These are phyloP conservation scores for Pyrus hybrid DNA, from an alignment of 331 rosid genomes.

Conservation along the genomic window DNA sequence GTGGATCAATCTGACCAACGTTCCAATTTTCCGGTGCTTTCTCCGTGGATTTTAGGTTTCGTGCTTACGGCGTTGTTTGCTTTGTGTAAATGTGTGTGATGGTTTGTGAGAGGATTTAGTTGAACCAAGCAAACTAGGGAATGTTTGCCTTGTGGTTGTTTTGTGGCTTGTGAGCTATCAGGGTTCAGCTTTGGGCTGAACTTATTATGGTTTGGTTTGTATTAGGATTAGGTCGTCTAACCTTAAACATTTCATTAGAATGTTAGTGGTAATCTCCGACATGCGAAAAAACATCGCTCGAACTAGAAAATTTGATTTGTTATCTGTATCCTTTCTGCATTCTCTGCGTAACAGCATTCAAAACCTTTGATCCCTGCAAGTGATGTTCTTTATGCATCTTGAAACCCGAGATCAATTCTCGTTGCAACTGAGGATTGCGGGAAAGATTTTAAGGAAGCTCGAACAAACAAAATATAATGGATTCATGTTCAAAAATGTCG, in stretches of 20 bases:
- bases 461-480: no score
- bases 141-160: slow-evolving; percentile 23
- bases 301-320: neutral
- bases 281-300: neutral
- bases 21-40: neutral
- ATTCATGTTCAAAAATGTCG: no score
- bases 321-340: neutral
- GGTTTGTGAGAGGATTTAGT: slow-evolving; percentile 6
- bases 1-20: slow-evolving; percentile 9
- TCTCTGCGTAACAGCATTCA: neutral
- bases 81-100: slow-evolving; percentile 37
- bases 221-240: slow-evolving; percentile 24
- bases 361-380: neutral
- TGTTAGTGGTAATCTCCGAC: neutral
- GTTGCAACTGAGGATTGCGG: no score
- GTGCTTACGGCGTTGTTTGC: slow-evolving; percentile 20
- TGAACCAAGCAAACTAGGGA: slow-evolving; percentile 20
- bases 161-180: slow-evolving; percentile 9
- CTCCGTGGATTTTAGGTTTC: slow-evolving; percentile 13
- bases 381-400: no score
- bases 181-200: slow-evolving; percentile 81
- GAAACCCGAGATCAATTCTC: no score
- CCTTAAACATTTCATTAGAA: slow-evolving; percentile 23
- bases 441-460: neutral
- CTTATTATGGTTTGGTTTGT: slow-evolving; percentile 22